A percentile compares a stretch with the other conserved stretches of the same genome.
phyloP scores from a whole-genome alignment of 169 alveolate genomes.

The Cryptosporidium canis region DNA sequence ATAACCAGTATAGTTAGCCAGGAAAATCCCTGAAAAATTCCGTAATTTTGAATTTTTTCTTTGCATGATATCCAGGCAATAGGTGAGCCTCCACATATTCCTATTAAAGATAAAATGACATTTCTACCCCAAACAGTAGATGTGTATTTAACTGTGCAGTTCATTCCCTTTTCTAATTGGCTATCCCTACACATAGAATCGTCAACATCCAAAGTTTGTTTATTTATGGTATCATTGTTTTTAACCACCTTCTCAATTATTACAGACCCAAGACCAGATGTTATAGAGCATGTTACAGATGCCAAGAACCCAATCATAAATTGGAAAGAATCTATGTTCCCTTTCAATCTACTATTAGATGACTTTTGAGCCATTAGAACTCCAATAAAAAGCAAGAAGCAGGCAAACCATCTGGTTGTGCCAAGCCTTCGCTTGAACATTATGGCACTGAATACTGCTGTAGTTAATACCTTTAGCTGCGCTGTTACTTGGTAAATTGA shows the following conservation, averaged over 20 bases:
- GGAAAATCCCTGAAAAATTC: conserved; percentile 66
- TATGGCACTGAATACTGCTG: conserved; percentile 48
- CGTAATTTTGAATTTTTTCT: conserved; percentile 38
- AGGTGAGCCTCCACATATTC: conserved; percentile 61
- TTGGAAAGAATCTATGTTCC: background rate
- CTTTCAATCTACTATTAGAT: background rate
- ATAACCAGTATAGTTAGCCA: conserved; percentile 37
- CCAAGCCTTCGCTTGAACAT: conserved; percentile 31
- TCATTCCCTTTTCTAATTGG: background rate
- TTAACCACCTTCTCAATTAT: conserved; percentile 57
- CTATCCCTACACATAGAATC: background rate
- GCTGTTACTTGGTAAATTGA: conserved; percentile 57
- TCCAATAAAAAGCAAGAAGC: conserved; percentile 39
- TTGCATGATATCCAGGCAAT: conserved; percentile 54
- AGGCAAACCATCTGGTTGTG: conserved; percentile 49
- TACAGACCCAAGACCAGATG: conserved; percentile 67
- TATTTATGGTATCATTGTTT: background rate
- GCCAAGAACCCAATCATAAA: conserved; percentile 40
- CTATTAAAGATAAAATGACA: conserved; percentile 43
- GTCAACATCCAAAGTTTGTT: background rate
- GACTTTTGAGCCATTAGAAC: conserved; percentile 47
- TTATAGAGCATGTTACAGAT: conserved; percentile 43
- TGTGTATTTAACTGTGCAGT: background rate
- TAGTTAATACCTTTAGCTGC: conserved; percentile 42
- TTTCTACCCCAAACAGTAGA: conserved; percentile 71